Evolutionary conservation across 305 asterid species (phyloP), one percentile per base, ranked within the genome.

Genomic region (Lippia alba): DNA sequence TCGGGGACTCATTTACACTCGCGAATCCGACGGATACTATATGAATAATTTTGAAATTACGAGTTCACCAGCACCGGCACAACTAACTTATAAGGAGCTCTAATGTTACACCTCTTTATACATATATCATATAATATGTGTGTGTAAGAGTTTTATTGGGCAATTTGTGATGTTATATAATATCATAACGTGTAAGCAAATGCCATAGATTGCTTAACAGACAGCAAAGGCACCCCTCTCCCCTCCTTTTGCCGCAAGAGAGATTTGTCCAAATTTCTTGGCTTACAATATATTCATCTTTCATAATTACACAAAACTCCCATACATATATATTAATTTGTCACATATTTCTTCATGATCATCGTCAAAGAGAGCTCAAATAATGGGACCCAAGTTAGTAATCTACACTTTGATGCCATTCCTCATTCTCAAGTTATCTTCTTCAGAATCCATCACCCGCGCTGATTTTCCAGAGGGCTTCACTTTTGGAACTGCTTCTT

Each of bases 401-500:
- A 12, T 78, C 39, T 55, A 78, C 36, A 69, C 40, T 8, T 8
- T 76, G 30, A 15, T 82, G 33, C 9, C 64, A 53, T 58, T 69
- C 63, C 60, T 72, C 14, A 66, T 68, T 33, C 58, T 62, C 51
- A 78, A 74, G 14, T 24, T 24, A 24, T 24, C 30, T 24, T 70
- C 85, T 10, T 5, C 41, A 36, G 84, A 85, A 39, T 73, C 92
- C 50, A 71, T 89, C 15, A 72, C 69, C 80, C 78, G 96, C 4
- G 53, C 20, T 46, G 92, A 86, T 79, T 90, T 90, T 59, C 96
- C 98, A 19, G 63, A 81, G 17, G 90, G 90, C 17, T 92, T 92
- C 82, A 77, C 79, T 69, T 90, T 92, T 66, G 98, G 98, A 74
- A 92, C 96, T 19, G 96, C 96, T 78, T 92, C 97, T 80, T 91